Conservation (phyloP, 148 eudicot species). For the Silene conica region DNA sequence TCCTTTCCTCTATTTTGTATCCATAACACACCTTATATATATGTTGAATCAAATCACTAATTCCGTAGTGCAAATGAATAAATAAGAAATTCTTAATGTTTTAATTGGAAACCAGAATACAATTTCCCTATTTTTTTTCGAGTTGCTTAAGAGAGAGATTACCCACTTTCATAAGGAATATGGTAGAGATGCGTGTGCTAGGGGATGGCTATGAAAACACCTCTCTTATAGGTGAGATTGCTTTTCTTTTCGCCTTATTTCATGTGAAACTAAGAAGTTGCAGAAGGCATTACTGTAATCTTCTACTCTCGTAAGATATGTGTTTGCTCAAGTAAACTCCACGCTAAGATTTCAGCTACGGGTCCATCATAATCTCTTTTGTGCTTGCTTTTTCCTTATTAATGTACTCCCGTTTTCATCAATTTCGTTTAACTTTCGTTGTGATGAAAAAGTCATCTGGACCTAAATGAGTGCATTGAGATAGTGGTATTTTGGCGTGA, state of each 20-base stretch:
- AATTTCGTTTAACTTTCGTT: neutral
- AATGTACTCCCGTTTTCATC: neutral
- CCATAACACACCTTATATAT: too few species aligned
- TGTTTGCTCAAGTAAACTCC: neutral
- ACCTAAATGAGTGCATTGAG: neutral
- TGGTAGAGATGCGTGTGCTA: neutral
- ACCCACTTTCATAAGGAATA: neutral
- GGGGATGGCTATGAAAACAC: neutral
- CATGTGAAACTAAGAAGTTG: neutral
- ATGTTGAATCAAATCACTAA: too few species aligned
- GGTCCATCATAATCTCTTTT: neutral
- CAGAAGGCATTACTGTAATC: constrained; percentile 1
- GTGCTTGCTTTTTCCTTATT: neutral
- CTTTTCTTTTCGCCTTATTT: neutral
- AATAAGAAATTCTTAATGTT: too few species aligned
- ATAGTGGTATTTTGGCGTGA: too few species aligned
- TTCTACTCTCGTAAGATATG: neutral
- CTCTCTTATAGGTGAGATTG: neutral
- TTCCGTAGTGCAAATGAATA: too few species aligned
- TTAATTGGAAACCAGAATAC: too few species aligned
- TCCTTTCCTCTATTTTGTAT: too few species aligned
- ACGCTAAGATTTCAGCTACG: neutral
- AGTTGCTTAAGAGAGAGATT: too few species aligned
- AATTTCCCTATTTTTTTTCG: too few species aligned
- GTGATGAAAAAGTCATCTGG: too few species aligned